Evolutionary conservation across 139 green algal genomes (phyloP), one percentile per base, ranked within the genome.

Genomic region (Chlorella sorokiniana): DNA sequence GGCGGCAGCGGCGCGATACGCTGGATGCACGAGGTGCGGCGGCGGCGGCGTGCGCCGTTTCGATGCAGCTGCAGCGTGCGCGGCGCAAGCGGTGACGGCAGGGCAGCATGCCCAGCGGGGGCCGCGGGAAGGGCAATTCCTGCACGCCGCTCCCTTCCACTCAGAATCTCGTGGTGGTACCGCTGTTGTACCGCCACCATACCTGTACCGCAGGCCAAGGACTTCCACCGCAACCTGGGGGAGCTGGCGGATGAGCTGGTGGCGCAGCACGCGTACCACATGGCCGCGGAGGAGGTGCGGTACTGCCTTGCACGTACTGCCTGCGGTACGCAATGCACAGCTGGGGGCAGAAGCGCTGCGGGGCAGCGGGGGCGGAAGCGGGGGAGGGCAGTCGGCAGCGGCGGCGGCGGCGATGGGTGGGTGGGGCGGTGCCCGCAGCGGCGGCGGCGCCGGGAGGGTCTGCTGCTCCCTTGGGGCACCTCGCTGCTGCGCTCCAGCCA

Each of bases 161-260:
- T n/a, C n/a, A n/a, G n/a, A n/a, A n/a, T n/a, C n/a, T n/a, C n/a
- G n/a, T n/a, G n/a, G n/a, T n/a, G n/a, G n/a, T n/a, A n/a, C n/a
- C n/a, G n/a, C 9, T 67, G 59, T 29, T 35, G 23, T 14, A 67
- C 48, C 48, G 16, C n/a, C 18, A 7, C 33, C 4, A 16, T 25
- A 16, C 64, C 63, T 52, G 29, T 5, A 69, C 61, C 9, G 48
- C 74, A 85, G 81, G 83, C 84, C 44, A 52, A 71, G 8, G 88
- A 94, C 73, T 97, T 96, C 76, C 93, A 96, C 67, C 84, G 88
- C 29, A 92, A 98, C 78, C 64, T 93, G 42, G 86, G 85, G 0
- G 75, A 83, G 23, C 76, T 96, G 56, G 78, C 81, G 45, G 89
- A 93, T 6, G 71, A 89, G 73, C 59, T 95, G 23, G 76, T 88